phyloP scores from a whole-genome alignment of 805 yeast genomes.

The Saturnispora sekii region DNA sequence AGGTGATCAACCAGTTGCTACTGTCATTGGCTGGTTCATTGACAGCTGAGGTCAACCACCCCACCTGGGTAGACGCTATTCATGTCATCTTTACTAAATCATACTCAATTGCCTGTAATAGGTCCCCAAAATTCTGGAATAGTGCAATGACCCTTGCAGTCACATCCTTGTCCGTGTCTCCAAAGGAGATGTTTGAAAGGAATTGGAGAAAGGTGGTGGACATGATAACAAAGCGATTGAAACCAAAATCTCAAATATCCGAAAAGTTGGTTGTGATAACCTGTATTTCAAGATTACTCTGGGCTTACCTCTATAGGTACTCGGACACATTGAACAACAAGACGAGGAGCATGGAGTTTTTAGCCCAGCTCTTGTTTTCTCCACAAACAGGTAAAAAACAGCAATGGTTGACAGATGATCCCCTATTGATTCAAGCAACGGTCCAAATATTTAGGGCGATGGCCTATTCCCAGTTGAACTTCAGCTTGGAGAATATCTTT shows the following conservation, averaged over 20 bases:
- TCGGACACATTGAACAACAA: slow-evolving; percentile 86
- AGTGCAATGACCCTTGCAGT: slow-evolving; percentile 58
- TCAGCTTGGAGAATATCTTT: slow-evolving; percentile 68
- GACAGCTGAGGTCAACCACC: slow-evolving; percentile 94
- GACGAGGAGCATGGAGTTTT: slow-evolving; percentile 59
- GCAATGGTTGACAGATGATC: slow-evolving; percentile 67
- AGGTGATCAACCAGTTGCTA: slow-evolving; percentile 64
- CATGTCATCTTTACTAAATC: slow-evolving; percentile 44
- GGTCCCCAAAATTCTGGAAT: slow-evolving; percentile 49
- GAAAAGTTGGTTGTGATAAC: slow-evolving; percentile 50
- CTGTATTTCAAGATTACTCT: slow-evolving; percentile 63
- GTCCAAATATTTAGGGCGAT: slow-evolving; percentile 67
- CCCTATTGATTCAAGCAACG: slow-evolving; percentile 50
- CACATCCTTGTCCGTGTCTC: slow-evolving; percentile 71
- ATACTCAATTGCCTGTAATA: slow-evolving; percentile 35
- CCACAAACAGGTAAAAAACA: slow-evolving; percentile 44
- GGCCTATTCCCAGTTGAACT: slow-evolving; percentile 72
- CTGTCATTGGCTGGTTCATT: slow-evolving; percentile 76
- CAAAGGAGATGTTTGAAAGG: slow-evolving; percentile 59
- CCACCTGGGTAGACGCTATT: slow-evolving; percentile 85
- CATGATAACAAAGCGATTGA: slow-evolving; percentile 46
- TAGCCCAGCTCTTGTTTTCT: slow-evolving; percentile 50
- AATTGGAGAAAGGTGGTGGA: slow-evolving; percentile 70
- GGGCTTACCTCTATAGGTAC: slow-evolving; percentile 85
- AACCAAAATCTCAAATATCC: slow-evolving; percentile 43